Percentiles rank a stretch among this genome's conserved stretches.
phyloP scores from a whole-genome alignment of 805 yeast genomes.

The Monosporozyma aquatica region DNA sequence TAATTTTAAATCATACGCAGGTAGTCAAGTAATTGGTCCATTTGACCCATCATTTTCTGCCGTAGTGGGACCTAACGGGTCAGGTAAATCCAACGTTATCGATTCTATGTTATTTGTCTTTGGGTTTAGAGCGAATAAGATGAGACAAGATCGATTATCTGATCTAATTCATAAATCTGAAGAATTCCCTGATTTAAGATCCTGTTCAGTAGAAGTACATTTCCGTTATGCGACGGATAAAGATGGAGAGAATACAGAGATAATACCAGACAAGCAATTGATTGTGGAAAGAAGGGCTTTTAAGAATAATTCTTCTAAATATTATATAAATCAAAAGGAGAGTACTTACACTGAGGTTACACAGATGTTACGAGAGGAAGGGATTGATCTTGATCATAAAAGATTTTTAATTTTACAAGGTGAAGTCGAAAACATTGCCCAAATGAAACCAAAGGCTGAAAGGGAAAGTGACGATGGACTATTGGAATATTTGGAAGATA shows the following conservation, averaged over 20 bases:
- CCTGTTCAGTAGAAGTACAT: constrained; percentile 86
- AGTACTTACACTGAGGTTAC: constrained; percentile 79
- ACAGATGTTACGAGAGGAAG: constrained; percentile 59
- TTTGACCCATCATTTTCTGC: constrained; percentile 91
- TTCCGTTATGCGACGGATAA: constrained; percentile 70
- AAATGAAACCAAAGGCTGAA: constrained; percentile 97
- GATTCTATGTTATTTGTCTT: constrained; percentile 94
- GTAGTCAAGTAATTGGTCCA: constrained; percentile 87
- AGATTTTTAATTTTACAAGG: constrained; percentile 93
- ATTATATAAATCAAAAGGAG: constrained; percentile 59
- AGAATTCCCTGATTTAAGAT: constrained; percentile 50
- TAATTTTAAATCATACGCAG: constrained; percentile 94
- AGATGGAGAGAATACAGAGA: constrained; percentile 15
- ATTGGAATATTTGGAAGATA: constrained; percentile 89
- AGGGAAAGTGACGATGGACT: constrained; percentile 87
- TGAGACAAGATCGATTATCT: constrained; percentile 92
- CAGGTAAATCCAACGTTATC: constrained; percentile 95
- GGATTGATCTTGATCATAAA: constrained; percentile 91
- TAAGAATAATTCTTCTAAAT: constrained; percentile 66
- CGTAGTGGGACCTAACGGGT: constrained; percentile 96
- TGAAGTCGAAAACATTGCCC: constrained; percentile 96
- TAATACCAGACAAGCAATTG: constrained; percentile 47
- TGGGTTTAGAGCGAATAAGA: constrained; percentile 91
- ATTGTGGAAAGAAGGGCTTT: constrained; percentile 75
- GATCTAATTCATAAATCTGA: constrained; percentile 91